Base-by-base conservation (phyloP, 1,284 basidiomycete species). In the Afroboletus lepidellus region DNA sequence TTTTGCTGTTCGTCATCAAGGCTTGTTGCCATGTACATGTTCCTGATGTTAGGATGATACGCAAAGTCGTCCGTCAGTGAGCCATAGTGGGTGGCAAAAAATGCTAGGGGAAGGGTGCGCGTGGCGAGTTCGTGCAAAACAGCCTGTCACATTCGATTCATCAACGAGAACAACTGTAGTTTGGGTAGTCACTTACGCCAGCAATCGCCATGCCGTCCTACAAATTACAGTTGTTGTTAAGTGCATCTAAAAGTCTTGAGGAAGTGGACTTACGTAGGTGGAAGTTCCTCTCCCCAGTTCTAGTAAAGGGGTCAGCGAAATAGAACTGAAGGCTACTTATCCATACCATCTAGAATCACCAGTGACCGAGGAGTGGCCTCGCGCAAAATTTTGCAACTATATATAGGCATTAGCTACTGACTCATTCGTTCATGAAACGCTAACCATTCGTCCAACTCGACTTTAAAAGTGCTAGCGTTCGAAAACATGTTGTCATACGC, bases 401-500 rank as follows among this genome's bases (percentile, higher is more conserved):
- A 63, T 57, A 18, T 16, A 37, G 34, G 20, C 20, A 45, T 44
- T 21, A 39, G 48, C 37, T 37, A 24, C 27, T 12, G 2, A 38
- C 36, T 27, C 8, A 24, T 21, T 2, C 3, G 15, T 11, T 1
- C 30, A 21, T 12, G 18, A 16, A 25, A 42, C 25, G 54, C 72
- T 48, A 57, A 91, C 90, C 90, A 93, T 81, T 98, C 95, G 67
- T 97, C 94, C 48, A 98, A 77, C 67, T 98, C 95, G 18, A 98
- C 94, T 69, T 96, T 94, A 81, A 97, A 98, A 0, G 94, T 96
- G 71, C 92, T 94, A 0, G 94, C 84, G 60, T 91, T 90, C 2
- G 92, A 90, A 69, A 97, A 97, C 90, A 98, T 96, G 64, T 94
- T 94, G 66, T 98, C 94, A 67, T 96, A 95, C 2, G 97, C 97